Base-by-base conservation (phyloP, 257 asterid genomes). In the Ophiorrhiza pumila region DNA sequence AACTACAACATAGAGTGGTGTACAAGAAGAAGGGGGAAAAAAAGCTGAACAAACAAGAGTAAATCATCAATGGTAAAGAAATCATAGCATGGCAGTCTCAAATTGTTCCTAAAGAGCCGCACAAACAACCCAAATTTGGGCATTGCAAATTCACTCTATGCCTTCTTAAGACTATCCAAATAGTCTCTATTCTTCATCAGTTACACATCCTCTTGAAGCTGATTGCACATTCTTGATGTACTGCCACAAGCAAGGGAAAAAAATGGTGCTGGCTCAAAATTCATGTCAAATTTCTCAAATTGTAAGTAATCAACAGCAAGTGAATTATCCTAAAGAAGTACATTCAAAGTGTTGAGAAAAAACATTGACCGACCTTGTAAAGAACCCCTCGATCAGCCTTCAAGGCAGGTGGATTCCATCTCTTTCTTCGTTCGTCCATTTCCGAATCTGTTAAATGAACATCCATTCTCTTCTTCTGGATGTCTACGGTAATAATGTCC, bases 191-290 rank as follows among this genome's bases (percentile, higher is more conserved):
- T 86, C 88, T 79, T 94, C 99, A 65, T 94, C 99, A 0, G 99
- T 94, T 68, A 94, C 97, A 20, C 99, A 94, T 78, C 99, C 99
- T 22, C 76, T 85, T 22, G 99, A 94, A 34, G 99, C 99, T 32
- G 99, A 83, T 49, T 84, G 96, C 68, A 94, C 99, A 27, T 80
- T 87, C 85, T 84, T 90, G 45, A 94, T 94, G 78, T 94, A 94
- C 99, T 94, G 91, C 37, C 35, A 49, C 42, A 43, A 69, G 63
- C 14, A 69, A 2, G 8, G 49, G 5, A 68, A 46, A 7, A 1
- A 25, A 45, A 7, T 49, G 62, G 23, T n/a, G n/a, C n/a, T n/a
- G n/a, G 29, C 10, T 31, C 32, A 57, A 58, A 45, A 32, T 68
- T 35, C 20, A 41, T 69, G 15, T 34, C 27, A 18, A 20, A 61